Percentiles rank a stretch among this genome's conserved stretches.
Evolutionary conservation across 805 yeast species (phyloP).

Genomic region (Candida quercuum): DNA sequence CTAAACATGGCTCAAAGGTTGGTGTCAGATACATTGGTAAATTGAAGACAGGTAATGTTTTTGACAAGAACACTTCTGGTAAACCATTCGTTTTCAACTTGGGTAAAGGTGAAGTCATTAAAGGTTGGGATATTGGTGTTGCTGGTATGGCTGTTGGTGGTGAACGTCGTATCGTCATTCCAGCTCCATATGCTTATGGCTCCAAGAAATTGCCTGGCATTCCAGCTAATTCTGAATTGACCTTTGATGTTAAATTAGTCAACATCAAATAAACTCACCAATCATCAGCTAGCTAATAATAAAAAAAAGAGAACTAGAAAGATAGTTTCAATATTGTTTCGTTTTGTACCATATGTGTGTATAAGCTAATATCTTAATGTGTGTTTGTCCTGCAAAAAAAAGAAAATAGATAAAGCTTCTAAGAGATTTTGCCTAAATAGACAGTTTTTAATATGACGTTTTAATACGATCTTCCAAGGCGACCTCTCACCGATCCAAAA

Average conservation of each 20-base stretch:
- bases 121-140: constrained; percentile 98
- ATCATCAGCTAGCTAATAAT: too few species aligned
- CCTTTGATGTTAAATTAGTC: constrained; percentile 92
- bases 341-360: too few species aligned
- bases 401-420: too few species aligned
- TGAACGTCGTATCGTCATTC: constrained; percentile 95
- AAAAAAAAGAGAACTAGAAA: too few species aligned
- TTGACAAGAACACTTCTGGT: constrained; percentile 96
- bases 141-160: constrained; percentile 99
- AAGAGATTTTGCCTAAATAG: too few species aligned
- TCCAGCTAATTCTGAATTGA: constrained; percentile 95
- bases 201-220: constrained; percentile 91
- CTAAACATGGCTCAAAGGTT: constrained; percentile 84
- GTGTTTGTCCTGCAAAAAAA: too few species aligned
- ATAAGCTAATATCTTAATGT: too few species aligned
- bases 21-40: constrained; percentile 98
- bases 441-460: too few species aligned
- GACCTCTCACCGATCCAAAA: too few species aligned
- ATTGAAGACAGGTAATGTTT: constrained; percentile 91
- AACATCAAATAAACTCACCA: constrained; percentile 84
- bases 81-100: constrained; percentile 88
- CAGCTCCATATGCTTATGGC: constrained; percentile 96
- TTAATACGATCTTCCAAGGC: too few species aligned
- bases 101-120: constrained; percentile 97
- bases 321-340: too few species aligned